Evolutionary conservation across 768 basidiomycete genomes (phyloP), one percentile per base, ranked within the genome.

Genomic region (Leccinum variicolor): DNA sequence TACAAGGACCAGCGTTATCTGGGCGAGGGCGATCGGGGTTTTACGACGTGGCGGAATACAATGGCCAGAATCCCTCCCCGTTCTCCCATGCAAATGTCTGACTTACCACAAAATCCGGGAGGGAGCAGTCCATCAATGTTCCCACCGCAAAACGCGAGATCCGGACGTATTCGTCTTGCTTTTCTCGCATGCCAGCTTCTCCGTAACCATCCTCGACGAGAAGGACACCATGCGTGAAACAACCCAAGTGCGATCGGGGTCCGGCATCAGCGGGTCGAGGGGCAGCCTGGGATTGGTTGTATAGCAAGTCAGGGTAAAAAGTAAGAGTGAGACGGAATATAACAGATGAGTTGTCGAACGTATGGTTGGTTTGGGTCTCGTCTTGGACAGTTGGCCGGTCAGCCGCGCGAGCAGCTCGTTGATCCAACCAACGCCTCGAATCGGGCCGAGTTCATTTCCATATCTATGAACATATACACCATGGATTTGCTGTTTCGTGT

Each of bases 331-430:
- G 78, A 0, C 91, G 91, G 75, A 94, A 94, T 0, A 89, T 91
- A 13, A 63, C 63, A 0, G 84, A 82, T 4, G 80, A n/a, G n/a
- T 75, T 64, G 66, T 89, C 85, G 28, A 94, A 79, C 1, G 91
- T 93, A 10, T 71, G 72, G 71, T 94, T 94, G 3, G 88, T 90
- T 63, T 88, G 86, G 0, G 90, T 92, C 60, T 79, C 66, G 70
- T 92, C 90, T 39, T 68, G 68, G 25, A 92, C 87, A 1, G 81
- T 14, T 68, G 69, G 17, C 77, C 77, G 0, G 87, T 89, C 47
- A 94, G 78, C 9, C 92, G 83, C 1, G 91, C 89, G 23, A 94
- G 73, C 23, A 95, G 82, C 73, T 94, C 94, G 69, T 93, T 93
- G 66, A 90, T 75, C 70, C 89, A 94, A 3, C 92, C 93, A 3